phyloP scores from a whole-genome alignment of 2,329 filamentous ascomycete species.

The Pseudopyrenochaeta lycopersici region DNA sequence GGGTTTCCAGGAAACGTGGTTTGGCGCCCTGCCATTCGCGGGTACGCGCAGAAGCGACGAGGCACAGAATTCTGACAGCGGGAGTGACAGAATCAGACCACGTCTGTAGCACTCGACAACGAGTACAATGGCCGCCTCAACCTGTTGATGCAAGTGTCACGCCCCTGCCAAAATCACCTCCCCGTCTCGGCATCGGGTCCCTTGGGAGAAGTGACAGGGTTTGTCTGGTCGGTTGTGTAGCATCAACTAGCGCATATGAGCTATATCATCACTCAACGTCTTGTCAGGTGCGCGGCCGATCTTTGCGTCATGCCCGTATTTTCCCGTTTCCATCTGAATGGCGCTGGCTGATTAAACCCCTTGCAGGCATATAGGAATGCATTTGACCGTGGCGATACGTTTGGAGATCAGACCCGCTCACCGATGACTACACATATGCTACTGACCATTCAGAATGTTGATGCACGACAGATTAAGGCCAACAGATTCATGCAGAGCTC shows the following conservation, averaged over 20 bases:
- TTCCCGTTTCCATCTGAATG: constrained; percentile 33
- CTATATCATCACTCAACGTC: constrained; percentile 21
- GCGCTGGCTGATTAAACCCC: constrained; percentile 18
- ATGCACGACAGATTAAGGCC: constrained; percentile 15
- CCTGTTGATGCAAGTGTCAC: constrained; percentile 35
- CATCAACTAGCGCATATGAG: constrained; percentile 33
- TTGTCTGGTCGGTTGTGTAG: constrained; percentile 31
- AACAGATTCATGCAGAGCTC: constrained; percentile 28
- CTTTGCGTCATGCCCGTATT: constrained; percentile 37
- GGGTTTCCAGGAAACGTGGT: constrained; percentile 38
- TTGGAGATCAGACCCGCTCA: constrained; percentile 2
- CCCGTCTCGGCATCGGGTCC: constrained; percentile 26
- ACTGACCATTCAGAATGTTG: constrained; percentile 6
- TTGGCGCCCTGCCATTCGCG: constrained; percentile 34
- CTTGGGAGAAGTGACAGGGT: constrained; percentile 14
- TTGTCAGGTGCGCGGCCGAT: constrained; percentile 30
- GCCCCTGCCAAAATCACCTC: constrained; percentile 40
- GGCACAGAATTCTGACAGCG: constrained; percentile 41
- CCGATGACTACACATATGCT: constrained; percentile 16
- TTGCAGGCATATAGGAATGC: constrained; percentile 22
- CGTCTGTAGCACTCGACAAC: constrained; percentile 25
- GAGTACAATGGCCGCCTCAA: constrained; percentile 11
- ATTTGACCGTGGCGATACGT: constrained; percentile 7
- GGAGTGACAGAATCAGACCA: constrained; percentile 40
- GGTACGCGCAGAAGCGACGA: constrained; percentile 35